A percentile compares a stretch with the other conserved stretches of the same genome.
Evolutionary conservation across 208 protist species (phyloP).

Genomic region (Wallacemonas sp.): DNA sequence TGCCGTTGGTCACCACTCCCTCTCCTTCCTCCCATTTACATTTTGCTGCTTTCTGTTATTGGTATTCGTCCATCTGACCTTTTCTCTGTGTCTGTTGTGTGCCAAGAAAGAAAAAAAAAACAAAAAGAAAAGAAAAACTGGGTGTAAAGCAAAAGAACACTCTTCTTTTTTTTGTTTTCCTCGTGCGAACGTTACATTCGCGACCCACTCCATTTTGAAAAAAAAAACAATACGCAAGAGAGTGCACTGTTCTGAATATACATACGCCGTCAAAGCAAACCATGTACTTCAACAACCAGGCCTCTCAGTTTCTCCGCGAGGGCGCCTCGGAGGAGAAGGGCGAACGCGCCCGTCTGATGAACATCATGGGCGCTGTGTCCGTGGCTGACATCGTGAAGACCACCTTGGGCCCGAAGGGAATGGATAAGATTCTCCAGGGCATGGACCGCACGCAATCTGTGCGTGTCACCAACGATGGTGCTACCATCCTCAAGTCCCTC

Average conservation of each 20-base stretch:
- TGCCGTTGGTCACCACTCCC: too few relatives aligned
- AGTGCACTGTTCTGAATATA: too few relatives aligned
- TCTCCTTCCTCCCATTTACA: too few relatives aligned
- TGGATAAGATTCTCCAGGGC: constrained; percentile 97
- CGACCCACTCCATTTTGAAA: constrained; percentile 8
- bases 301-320: constrained; percentile 77
- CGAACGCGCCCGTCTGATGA: constrained; percentile 91
- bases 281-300: constrained; percentile 85
- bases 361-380: constrained; percentile 90
- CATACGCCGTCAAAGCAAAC: constrained; percentile 9
- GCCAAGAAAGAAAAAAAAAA: too few relatives aligned
- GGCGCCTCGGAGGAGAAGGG: constrained; percentile 93
- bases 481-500: constrained; percentile 99
- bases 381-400: constrained; percentile 99
- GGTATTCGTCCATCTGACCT: neutral
- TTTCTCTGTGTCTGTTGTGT: neutral
- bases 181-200: constrained; percentile 14
- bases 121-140: constrained; percentile 2
- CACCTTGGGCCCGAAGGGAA: constrained; percentile 99
- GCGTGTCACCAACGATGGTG: constrained; percentile 99
- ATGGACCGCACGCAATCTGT: constrained; percentile 84
- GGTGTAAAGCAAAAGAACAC: too few relatives aligned
- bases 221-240: neutral
- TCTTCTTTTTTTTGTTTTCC: constrained; percentile 13
- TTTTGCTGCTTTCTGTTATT: too few relatives aligned